Evolutionary conservation across 1,284 basidiomycete genomes (phyloP), one percentile per base, ranked within the genome.

Genomic region (Cutaneotrichosporon spelunceum): DNA sequence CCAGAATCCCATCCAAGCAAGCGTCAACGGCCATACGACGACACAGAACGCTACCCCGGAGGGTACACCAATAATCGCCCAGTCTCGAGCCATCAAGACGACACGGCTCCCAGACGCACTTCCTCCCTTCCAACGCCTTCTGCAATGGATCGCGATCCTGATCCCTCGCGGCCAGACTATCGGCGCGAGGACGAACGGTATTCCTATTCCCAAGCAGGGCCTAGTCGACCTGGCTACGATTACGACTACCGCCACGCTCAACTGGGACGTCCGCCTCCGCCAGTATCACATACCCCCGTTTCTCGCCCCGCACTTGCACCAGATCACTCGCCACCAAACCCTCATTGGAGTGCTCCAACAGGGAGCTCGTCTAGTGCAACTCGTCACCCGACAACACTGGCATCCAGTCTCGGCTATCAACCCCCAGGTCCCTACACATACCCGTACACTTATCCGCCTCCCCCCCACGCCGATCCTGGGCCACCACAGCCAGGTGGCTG

Each of bases 101-200:
- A 24, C 23, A 53, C 27, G 21, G 23, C 33, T 19, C 52, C 52
- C 34, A 34, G 52, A 6, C 52, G 52, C 2, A 34, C 34, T 2
- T 24, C 52, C 3, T 53, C 52, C 4, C 23, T 53, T 6, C 52
- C 52, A 14, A n/a, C 33, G 7, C 26, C 29, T 5, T 26, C 34
- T 11, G 23, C 39, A 8, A 55, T 55, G 53, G 42, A 45, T 23
- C 36, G 34, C 16, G 53, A 55, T 19, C 53, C 39, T 9, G 53
- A 45, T 16, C 16, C 26, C 3, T 23, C 4, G 4, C 39, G 26
- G 11, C n/a, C 14, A 13, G 39, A n/a, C 21, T 19, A 36, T 16
- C 53, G 53, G 19, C 53, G 39, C 3, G 42, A 55, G 19, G 53
- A 55, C 7, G 53, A 55, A 19, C 53, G 53, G 10, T 45, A 55